Evolutionary conservation across 768 basidiomycete genomes (phyloP).

Genomic region (Rhodotorula taiwanensis): DNA sequence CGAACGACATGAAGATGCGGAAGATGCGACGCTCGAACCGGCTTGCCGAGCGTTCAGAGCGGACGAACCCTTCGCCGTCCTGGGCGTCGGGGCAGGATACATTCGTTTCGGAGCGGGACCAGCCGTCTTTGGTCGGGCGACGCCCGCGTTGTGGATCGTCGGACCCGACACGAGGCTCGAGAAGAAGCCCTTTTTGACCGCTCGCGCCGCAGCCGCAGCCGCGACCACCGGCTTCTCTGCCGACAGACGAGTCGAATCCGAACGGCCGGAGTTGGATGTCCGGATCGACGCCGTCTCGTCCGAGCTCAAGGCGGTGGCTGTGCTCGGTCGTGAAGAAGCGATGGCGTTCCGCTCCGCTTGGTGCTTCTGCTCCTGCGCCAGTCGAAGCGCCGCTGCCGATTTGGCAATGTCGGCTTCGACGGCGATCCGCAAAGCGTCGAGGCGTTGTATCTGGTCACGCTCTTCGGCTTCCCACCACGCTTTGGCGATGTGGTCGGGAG

Average conservation of each 20-base stretch:
- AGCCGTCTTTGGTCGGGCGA: background rate
- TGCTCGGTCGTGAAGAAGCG: background rate
- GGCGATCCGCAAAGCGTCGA: conserved; percentile 15
- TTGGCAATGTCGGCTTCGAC: conserved; percentile 9
- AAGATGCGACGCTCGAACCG: too few relatives aligned
- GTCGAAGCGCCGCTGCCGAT: background rate
- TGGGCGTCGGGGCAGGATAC: background rate
- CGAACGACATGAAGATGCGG: too few relatives aligned
- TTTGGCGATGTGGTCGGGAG: conserved; percentile 19
- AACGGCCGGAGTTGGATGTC: too few relatives aligned
- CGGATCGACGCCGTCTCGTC: background rate
- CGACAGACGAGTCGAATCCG: conserved; percentile 1
- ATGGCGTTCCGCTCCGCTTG: background rate
- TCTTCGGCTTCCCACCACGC: conserved; percentile 26
- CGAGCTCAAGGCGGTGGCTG: background rate
- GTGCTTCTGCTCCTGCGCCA: background rate
- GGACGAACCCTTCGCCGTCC: background rate
- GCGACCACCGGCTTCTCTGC: background rate
- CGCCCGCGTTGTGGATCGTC: conserved; percentile 19
- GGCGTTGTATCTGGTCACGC: conserved; percentile 19
- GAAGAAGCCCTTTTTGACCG: conserved; percentile 24
- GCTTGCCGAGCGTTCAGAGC: too few relatives aligned
- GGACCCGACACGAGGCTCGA: conserved; percentile 4
- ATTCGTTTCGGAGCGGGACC: background rate
- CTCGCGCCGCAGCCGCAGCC: conserved; percentile 6